Percentiles rank a stretch among this genome's conserved stretches.
Conservation (phyloP, 257 asterid species). For the Solanum boliviense region DNA sequence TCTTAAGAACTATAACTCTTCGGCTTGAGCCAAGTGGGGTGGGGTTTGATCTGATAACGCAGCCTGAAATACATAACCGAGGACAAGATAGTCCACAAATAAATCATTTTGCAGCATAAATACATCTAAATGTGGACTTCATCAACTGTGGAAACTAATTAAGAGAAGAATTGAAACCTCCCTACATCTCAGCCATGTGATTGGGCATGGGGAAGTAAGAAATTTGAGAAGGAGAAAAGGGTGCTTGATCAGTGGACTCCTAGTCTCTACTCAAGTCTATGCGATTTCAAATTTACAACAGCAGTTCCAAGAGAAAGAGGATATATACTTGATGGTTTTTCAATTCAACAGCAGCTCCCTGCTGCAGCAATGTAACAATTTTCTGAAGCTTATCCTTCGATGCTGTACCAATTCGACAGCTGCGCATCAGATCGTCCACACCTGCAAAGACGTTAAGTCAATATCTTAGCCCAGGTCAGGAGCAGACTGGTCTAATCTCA, state of each 20-base stretch:
- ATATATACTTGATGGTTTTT: constrained; percentile 29
- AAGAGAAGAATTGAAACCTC: neutral
- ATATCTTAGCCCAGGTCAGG: neutral
- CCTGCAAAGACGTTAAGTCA: constrained; percentile 17
- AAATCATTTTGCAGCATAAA: neutral
- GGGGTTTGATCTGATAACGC: neutral
- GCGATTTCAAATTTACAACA: neutral
- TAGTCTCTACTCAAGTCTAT: neutral
- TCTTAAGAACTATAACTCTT: neutral
- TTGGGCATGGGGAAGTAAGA: neutral
- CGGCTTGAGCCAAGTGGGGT: neutral
- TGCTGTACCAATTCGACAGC: constrained; percentile 30
- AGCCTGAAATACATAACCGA: neutral
- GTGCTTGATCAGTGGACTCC: neutral
- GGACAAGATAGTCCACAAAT: neutral
- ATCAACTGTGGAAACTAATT: neutral
- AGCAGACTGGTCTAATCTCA: neutral
- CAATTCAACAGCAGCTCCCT: constrained; percentile 31
- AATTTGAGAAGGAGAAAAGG: neutral
- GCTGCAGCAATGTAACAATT: constrained; percentile 53
- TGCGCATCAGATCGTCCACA: constrained; percentile 23
- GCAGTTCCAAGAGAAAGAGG: neutral
- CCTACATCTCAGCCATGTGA: neutral
- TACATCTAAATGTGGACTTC: neutral
- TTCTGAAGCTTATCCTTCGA: constrained; percentile 43